A percentile compares a stretch with the other conserved stretches of the same genome.
Evolutionary conservation across 441 rosid species (phyloP).

Genomic region (Jatropha multifida): DNA sequence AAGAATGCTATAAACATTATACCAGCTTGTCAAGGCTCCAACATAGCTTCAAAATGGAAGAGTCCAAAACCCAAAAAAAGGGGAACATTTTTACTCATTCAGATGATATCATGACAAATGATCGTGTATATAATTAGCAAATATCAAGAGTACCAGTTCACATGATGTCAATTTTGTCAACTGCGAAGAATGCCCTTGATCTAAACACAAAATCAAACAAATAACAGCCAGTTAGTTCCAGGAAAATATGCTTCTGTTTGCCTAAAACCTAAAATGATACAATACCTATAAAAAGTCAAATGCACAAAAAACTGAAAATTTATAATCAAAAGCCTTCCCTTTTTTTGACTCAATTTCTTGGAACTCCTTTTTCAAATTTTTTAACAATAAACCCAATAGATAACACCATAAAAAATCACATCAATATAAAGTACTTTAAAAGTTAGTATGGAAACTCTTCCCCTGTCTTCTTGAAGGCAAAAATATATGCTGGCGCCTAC

Average conservation of each 20-base stretch:
- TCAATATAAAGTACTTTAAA: too few relatives aligned
- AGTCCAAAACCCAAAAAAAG: neutral
- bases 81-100: neutral
- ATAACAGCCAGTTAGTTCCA: constrained; percentile 14
- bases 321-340: neutral
- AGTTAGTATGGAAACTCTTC: too few relatives aligned
- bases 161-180: constrained; percentile 27
- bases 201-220: constrained; percentile 32
- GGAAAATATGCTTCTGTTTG: neutral
- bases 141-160: constrained; percentile 38
- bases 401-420: too few relatives aligned
- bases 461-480: too few relatives aligned
- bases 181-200: constrained; percentile 28
- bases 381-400: neutral
- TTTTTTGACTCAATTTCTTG: neutral
- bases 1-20: neutral
- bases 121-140: neutral
- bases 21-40: constrained; percentile 8
- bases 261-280: neutral
- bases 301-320: neutral
- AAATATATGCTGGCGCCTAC: too few relatives aligned
- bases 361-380: neutral
- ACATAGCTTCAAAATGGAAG: neutral
- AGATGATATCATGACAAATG: neutral
- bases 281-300: neutral